Base-by-base conservation (phyloP, 225 moss, liverwort and hornwort genomes). In the Rhytidiadelphus loreus region DNA sequence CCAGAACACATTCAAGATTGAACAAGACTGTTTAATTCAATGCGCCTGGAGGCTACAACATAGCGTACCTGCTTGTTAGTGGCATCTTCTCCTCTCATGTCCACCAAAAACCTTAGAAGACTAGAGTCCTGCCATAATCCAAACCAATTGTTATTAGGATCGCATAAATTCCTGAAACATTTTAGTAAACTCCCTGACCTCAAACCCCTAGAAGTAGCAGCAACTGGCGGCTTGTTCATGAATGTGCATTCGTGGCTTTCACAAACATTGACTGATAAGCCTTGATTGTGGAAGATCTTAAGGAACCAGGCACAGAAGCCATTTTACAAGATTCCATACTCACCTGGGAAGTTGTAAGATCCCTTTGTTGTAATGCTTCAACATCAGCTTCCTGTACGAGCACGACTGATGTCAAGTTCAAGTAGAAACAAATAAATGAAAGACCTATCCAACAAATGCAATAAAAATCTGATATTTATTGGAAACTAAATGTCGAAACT, bases 11-110 rank as follows among this genome's bases (percentile, higher is more conserved):
- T 21, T 56, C 43, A 43, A 46, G 37, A 58, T 56, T 63, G 65
- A 39, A 85, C 53, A 74, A 33, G 18, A 87, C n/a, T 69, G 39
- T 25, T 63, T 64, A 25, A 16, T 65, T 58, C 53, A 83, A 57
- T 35, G 59, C 43, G 44, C 48, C 59, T 74, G 41, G 35, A 80
- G 20, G 82, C 55, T 37, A 83, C 59, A 17, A 84, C 50, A 65
- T 66, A 73, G 68, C 85, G 91, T 81, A 97, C 98, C 96, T 99
- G 99, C 89, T 94, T 99, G 91, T 96, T 94, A 75, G 96, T 93
- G 33, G 97, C 92, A 92, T 99, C 96, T 92, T 99, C 99, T 61
- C 99, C 99, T 93, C 99, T 96, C 99, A 99, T 97, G 77, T 99
- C 99, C 68, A 99, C 99, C 73, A 99, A 88, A 90, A 99, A 99